These are phyloP conservation scores for Bipolaris zeicola DNA, from an alignment of 2,329 filamentous ascomycete genomes.

Conservation along the genomic window DNA sequence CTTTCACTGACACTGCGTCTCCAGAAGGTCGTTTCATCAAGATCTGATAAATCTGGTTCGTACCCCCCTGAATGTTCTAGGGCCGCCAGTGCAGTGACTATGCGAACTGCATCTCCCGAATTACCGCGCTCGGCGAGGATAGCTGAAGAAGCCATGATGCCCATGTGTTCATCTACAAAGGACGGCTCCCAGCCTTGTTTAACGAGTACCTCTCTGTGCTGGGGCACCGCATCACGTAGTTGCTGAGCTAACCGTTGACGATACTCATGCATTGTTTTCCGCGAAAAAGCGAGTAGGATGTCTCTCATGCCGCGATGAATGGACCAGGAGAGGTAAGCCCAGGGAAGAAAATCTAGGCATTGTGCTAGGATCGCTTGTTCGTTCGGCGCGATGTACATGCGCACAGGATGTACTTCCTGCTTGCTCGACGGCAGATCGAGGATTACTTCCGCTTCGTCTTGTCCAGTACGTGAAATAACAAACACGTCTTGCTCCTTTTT, in stretches of 20 bases:
- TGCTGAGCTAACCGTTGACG: background rate
- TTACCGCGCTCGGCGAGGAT: background rate
- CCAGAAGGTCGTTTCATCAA: background rate
- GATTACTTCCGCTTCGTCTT: background rate
- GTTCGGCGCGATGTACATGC: background rate
- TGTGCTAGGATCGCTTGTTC: background rate
- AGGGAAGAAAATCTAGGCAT: background rate
- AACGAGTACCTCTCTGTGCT: background rate
- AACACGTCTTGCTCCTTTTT: background rate
- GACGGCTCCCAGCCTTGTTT: background rate
- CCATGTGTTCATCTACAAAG: background rate
- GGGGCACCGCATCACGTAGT: background rate
- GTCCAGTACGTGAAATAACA: background rate
- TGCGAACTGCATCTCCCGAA: background rate
- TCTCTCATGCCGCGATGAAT: background rate
- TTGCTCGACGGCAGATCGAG: background rate
- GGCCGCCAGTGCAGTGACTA: background rate
- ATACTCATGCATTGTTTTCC: background rate
- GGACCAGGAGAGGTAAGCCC: background rate
- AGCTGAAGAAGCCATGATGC: background rate
- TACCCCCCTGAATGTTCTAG: background rate
- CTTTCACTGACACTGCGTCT: background rate
- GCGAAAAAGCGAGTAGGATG: background rate
- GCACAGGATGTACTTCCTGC: background rate
- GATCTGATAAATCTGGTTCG: background rate